phyloP scores from a whole-genome alignment of 1,284 basidiomycete species.

The Termitomyces sp. region DNA sequence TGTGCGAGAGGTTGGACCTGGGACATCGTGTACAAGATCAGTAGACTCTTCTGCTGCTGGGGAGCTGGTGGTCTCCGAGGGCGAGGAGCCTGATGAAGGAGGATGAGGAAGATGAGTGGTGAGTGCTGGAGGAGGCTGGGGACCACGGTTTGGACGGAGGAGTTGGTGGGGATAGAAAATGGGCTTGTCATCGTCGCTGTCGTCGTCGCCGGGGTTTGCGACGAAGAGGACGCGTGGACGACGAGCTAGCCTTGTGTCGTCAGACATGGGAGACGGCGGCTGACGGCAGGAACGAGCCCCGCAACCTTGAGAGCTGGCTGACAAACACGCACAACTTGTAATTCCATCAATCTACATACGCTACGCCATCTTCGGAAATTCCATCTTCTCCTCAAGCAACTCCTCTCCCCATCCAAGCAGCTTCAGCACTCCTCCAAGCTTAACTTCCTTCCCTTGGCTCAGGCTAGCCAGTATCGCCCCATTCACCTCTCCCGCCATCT shows the following conservation, averaged over 20 bases:
- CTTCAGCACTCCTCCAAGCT: slow-evolving; percentile 81
- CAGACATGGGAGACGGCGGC: slow-evolving; percentile 32
- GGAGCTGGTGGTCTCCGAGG: slow-evolving; percentile 55
- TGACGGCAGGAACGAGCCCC: slow-evolving; percentile 2
- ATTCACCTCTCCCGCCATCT: slow-evolving; percentile 93
- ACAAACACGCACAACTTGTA: slow-evolving; percentile 8
- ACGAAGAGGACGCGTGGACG: slow-evolving; percentile 45
- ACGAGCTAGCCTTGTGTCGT: slow-evolving; percentile 29
- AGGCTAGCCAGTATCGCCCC: slow-evolving; percentile 90
- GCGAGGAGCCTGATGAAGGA: slow-evolving; percentile 52
- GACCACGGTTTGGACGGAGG: slow-evolving; percentile 15
- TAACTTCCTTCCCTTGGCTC: slow-evolving; percentile 89
- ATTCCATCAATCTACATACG: slow-evolving; percentile 7
- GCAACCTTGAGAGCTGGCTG: slow-evolving; percentile 6
- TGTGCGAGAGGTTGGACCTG: slow-evolving; percentile 24
- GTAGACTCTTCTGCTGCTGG: slow-evolving; percentile 48
- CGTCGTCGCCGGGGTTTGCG: slow-evolving; percentile 48
- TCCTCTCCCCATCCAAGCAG: slow-evolving; percentile 87
- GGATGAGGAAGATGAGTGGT: slow-evolving; percentile 30
- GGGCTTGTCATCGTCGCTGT: slow-evolving; percentile 16
- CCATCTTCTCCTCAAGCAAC: slow-evolving; percentile 68
- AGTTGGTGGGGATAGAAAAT: slow-evolving; percentile 6
- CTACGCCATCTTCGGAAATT: slow-evolving; percentile 61
- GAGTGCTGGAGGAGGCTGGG: slow-evolving; percentile 22
- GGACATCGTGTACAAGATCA: slow-evolving; percentile 36